phyloP scores from a whole-genome alignment of 2,329 filamentous ascomycete genomes.

The Diaporthe citrichinensis region DNA sequence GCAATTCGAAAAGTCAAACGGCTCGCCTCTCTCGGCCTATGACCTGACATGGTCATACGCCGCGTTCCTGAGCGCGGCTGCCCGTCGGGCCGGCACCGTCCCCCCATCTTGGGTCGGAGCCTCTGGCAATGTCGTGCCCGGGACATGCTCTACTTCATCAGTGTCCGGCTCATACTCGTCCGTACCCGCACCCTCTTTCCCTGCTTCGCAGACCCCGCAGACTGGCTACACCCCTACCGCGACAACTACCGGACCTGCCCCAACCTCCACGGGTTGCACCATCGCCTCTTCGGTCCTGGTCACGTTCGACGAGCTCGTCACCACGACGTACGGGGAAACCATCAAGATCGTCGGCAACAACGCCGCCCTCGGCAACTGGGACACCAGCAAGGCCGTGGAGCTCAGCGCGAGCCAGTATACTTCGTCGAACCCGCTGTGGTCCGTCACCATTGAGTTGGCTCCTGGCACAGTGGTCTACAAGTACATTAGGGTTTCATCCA shows the following conservation, averaged over 20 bases:
- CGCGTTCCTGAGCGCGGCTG: constrained; percentile 74
- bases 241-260: constrained; percentile 44
- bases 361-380: constrained; percentile 74
- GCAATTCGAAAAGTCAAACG: constrained; percentile 72
- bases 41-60: constrained; percentile 84
- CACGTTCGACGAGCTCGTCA: constrained; percentile 72
- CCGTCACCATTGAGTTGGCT: constrained; percentile 65
- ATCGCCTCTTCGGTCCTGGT: constrained; percentile 66
- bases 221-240: constrained; percentile 48
- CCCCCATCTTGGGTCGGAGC: constrained; percentile 70
- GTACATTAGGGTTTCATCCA: constrained; percentile 72
- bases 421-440: constrained; percentile 72
- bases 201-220: constrained; percentile 61
- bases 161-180: constrained; percentile 65
- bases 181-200: constrained; percentile 64
- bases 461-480: constrained; percentile 76
- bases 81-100: constrained; percentile 67
- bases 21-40: constrained; percentile 70
- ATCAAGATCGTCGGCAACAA: constrained; percentile 76
- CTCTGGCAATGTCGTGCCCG: constrained; percentile 62
- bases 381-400: constrained; percentile 65
- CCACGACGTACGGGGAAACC: constrained; percentile 72
- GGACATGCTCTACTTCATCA: constrained; percentile 62
- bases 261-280: constrained; percentile 54
- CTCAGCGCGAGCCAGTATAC: constrained; percentile 74